A percentile compares a stretch with the other conserved stretches of the same genome.
Conservation (phyloP, 805 yeast species). For the Teunomyces barrocoloradensis region DNA sequence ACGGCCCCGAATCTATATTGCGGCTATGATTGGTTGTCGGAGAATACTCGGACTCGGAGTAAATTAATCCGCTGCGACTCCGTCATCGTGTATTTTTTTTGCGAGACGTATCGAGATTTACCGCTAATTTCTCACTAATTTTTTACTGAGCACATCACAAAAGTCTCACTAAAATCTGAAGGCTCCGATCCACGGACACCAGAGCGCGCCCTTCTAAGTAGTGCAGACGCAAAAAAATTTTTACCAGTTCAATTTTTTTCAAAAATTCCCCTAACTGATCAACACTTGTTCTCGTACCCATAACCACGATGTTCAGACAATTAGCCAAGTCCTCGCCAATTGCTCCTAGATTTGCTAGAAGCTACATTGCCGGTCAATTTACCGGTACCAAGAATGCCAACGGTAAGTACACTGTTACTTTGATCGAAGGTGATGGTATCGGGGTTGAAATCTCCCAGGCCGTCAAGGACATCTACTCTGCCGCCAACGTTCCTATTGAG, state of each 20-base stretch:
- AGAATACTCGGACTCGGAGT: not conserved
- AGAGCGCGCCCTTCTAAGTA: conserved; percentile 7
- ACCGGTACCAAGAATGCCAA: conserved; percentile 62
- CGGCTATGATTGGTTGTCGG: conserved; percentile 1
- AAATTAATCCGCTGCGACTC: not conserved
- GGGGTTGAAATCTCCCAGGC: conserved; percentile 95
- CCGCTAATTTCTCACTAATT: not conserved
- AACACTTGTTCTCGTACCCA: conserved; percentile 3
- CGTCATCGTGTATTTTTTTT: not conserved
- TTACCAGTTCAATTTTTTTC: conserved; percentile 3
- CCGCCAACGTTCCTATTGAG: conserved; percentile 93
- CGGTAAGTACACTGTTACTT: conserved; percentile 89
- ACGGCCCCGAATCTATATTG: not conserved
- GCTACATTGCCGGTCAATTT: conserved; percentile 58
- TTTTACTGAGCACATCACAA: conserved; percentile 6
- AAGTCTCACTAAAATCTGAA: conserved; percentile 4
- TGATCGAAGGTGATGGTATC: conserved; percentile 98
- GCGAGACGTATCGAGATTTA: not conserved
- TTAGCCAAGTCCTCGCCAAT: conserved; percentile 29
- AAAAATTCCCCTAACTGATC: not conserved
- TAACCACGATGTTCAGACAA: conserved; percentile 33
- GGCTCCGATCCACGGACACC: conserved; percentile 2
- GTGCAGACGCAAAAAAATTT: conserved; percentile 11
- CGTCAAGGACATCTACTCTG: conserved; percentile 87
- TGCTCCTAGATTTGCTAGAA: conserved; percentile 27